These are phyloP conservation scores for Wallacemonas rigidus DNA, from an alignment of 208 protist genomes.

Conservation along the genomic window DNA sequence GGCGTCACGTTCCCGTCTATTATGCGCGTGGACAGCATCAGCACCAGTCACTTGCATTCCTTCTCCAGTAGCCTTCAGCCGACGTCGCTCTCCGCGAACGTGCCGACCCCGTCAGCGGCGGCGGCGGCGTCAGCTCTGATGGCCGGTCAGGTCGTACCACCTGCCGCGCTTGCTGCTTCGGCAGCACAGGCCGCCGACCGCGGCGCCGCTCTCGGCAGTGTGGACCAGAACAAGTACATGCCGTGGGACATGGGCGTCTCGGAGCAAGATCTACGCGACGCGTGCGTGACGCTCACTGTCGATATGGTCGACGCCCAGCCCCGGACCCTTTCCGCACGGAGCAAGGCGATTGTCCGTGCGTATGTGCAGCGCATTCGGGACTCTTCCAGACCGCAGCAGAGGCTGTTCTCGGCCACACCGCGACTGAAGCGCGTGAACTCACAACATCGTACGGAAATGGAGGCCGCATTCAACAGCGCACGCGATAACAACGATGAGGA, in stretches of 20 bases:
- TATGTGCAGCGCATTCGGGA: slow-evolving; percentile 27
- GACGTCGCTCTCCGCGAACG: neutral
- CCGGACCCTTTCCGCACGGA: slow-evolving; percentile 18
- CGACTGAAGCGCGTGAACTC: slow-evolving; percentile 3
- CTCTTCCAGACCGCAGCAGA: neutral
- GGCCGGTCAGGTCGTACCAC: neutral
- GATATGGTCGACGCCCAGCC: slow-evolving; percentile 22
- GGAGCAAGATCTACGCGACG: slow-evolving; percentile 40
- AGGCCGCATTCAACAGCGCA: slow-evolving; percentile 1
- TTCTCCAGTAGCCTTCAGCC: slow-evolving; percentile 14
- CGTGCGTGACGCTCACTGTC: slow-evolving; percentile 31
- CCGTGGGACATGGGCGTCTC: slow-evolving; percentile 35
- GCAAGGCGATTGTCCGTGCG: slow-evolving; percentile 16
- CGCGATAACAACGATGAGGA: neutral
- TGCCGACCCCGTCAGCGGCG: neutral
- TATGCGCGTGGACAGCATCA: slow-evolving; percentile 13
- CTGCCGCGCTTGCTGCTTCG: neutral
- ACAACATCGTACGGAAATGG: neutral
- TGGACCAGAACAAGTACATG: slow-evolving; percentile 22
- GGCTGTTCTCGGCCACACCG: neutral
- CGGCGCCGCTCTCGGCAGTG: neutral
- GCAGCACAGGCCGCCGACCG: slow-evolving; percentile 1
- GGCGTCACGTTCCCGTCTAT: slow-evolving; percentile 1
- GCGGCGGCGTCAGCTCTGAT: slow-evolving; percentile 3
- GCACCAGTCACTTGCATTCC: slow-evolving; percentile 13